Percentiles rank a stretch among this genome's conserved stretches.
These are phyloP conservation scores for Saturnispora silvae DNA, from an alignment of 805 yeast species.

Conservation along the genomic window DNA sequence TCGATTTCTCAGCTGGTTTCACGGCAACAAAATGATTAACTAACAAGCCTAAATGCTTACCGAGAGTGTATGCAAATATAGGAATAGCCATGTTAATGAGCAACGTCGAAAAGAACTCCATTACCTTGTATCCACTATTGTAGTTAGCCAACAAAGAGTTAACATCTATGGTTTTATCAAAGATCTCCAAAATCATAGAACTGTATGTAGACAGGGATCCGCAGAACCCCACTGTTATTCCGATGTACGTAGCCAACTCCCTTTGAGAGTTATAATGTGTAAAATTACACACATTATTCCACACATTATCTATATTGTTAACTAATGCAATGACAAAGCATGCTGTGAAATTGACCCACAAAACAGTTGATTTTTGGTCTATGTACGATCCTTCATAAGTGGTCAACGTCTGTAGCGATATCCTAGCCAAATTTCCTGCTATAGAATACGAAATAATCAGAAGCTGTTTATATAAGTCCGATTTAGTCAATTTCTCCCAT, in stretches of 20 bases:
- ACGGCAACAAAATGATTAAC: slow-evolving; percentile 6
- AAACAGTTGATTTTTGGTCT: slow-evolving; percentile 24
- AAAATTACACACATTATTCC: slow-evolving; percentile 9
- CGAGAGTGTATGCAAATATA: slow-evolving; percentile 45
- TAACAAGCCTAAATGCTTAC: slow-evolving; percentile 34
- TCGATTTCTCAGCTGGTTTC: slow-evolving; percentile 9
- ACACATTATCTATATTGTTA: slow-evolving; percentile 12
- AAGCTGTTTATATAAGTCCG: slow-evolving; percentile 7
- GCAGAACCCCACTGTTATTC: slow-evolving; percentile 70
- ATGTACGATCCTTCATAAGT: slow-evolving; percentile 12
- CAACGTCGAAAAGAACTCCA: slow-evolving; percentile 59
- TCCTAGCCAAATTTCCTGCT: slow-evolving; percentile 12
- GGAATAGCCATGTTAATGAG: slow-evolving; percentile 54
- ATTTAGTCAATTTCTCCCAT: no score
- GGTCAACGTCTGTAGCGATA: slow-evolving; percentile 12
- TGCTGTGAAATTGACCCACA: slow-evolving; percentile 73
- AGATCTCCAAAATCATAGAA: slow-evolving; percentile 46
- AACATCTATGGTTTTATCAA: slow-evolving; percentile 36
- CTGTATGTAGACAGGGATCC: slow-evolving; percentile 79
- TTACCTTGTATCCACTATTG: slow-evolving; percentile 67
- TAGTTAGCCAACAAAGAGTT: slow-evolving; percentile 29
- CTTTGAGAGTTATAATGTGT: slow-evolving; percentile 19
- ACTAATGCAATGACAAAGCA: slow-evolving; percentile 56
- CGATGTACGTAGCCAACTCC: slow-evolving; percentile 40
- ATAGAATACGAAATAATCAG: slow-evolving; percentile 11